Percentiles rank a stretch among this genome's conserved stretches.
These are phyloP conservation scores for Bolboschoenoplectus hybrid DNA, from an alignment of 202 grass and related monocot species.

Conservation along the genomic window DNA sequence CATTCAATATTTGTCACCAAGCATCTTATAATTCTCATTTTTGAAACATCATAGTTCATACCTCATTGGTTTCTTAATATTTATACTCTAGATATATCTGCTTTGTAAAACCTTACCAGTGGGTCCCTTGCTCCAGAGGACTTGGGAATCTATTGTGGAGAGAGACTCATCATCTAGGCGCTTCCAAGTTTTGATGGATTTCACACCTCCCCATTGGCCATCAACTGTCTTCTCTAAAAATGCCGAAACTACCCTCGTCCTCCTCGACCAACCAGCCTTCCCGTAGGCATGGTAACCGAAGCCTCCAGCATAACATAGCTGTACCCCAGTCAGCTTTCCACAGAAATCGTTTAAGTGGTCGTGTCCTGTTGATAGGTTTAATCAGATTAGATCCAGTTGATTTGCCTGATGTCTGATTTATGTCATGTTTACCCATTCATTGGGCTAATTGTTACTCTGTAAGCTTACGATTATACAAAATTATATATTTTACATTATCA, in stretches of 20 bases:
- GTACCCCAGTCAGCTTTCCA: slow-evolving; percentile 68
- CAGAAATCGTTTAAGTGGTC: slow-evolving; percentile 95
- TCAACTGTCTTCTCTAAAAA: slow-evolving; percentile 61
- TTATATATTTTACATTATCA: not conserved
- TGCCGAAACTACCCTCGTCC: slow-evolving; percentile 85
- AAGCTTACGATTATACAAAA: not conserved
- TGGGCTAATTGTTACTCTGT: not conserved
- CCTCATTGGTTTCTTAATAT: not conserved
- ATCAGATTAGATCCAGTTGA: slow-evolving; percentile 4
- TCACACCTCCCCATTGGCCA: slow-evolving; percentile 74
- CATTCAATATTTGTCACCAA: slow-evolving; percentile 29
- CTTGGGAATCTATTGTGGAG: slow-evolving; percentile 71
- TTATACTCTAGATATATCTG: not conserved
- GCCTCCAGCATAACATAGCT: slow-evolving; percentile 87
- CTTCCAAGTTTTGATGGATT: slow-evolving; percentile 99
- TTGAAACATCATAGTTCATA: not conserved
- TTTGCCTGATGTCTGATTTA: not conserved
- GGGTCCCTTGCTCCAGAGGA: slow-evolving; percentile 79
- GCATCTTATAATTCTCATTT: not conserved
- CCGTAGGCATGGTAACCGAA: slow-evolving; percentile 97
- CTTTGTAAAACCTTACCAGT: slow-evolving; percentile 47
- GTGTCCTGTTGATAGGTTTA: slow-evolving; percentile 50
- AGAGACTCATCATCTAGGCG: slow-evolving; percentile 80
- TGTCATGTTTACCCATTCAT: not conserved
- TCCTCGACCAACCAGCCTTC: slow-evolving; percentile 89